Evolutionary conservation across 768 basidiomycete species (phyloP), one percentile per base, ranked within the genome.

Genomic region (Coprinopsis marcescibilis): DNA sequence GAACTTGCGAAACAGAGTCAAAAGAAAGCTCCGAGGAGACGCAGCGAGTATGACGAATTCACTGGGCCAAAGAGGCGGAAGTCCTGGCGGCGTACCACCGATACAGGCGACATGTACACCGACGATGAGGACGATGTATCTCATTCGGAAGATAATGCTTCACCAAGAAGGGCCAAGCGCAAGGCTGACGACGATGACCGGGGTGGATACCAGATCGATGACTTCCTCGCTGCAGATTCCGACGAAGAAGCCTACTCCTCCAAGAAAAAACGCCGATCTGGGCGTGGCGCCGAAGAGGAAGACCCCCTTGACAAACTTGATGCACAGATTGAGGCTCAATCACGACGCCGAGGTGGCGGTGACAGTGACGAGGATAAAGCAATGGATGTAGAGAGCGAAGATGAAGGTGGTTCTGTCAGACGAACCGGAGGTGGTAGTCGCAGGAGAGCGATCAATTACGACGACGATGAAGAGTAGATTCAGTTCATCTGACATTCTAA

Each of bases 161-260:
- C 69, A 25, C 61, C 66, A 7, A 67, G 68, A 39, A 75, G 70
- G 46, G 55, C 60, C 45, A 77, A 80, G 62, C 67, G 73, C 52
- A 77, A 77, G 52, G 38, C 17, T 4, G 46, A 19, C 32, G 47
- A 49, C 8, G 41, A 49, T 8, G 47, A 29, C 12, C 33, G 49
- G 21, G 62, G 61, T n/a, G 70, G 71, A 11, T 91, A 91, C 54
- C 84, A 88, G 59, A 80, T 83, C 48, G 89, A 92, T 59, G 89
- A 89, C 56, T 92, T 92, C 56, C 70, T 92, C 23, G 89, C 90
- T 10, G 81, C 83, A 12, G 88, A 89, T 54, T 72, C 76, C 17
- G 84, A 85, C 21, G 85, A 85, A 2, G 71, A 58, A 10, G 74
- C 68, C 29, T 65, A 62, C 46, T 66, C 62, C 49, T 73, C 65